These are phyloP conservation scores for Dillenia turbinata DNA, from an alignment of 164 flowering plant genomes.

Conservation along the genomic window DNA sequence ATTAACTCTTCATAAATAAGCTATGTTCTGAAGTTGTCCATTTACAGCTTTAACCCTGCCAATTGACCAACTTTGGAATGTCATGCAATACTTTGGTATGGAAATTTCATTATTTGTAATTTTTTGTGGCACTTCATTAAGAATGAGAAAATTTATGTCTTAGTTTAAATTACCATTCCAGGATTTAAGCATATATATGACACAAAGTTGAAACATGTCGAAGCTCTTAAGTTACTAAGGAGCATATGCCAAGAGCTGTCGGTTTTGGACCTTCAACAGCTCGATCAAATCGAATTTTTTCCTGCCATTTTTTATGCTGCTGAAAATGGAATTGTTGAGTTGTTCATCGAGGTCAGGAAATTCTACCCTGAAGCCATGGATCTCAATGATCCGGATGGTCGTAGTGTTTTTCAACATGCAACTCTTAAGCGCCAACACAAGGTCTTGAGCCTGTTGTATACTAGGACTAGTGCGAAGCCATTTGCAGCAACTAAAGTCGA, in stretches of 20 bases:
- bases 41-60: too few relatives aligned
- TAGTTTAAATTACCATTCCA: conserved; percentile 1
- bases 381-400: not conserved
- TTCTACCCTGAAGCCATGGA: conserved; percentile 1
- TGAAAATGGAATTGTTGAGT: conserved; percentile 9
- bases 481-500: conserved; percentile 5
- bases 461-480: not conserved
- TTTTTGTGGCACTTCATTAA: too few relatives aligned
- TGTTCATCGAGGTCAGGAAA: conserved; percentile 6
- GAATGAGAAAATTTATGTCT: not conserved
- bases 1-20: too few relatives aligned
- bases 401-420: not conserved
- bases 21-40: too few relatives aligned
- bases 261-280: not conserved
- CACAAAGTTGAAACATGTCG: conserved; percentile 6
- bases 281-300: conserved; percentile 1
- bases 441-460: conserved; percentile 11
- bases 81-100: too few relatives aligned
- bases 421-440: conserved; percentile 6
- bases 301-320: not conserved
- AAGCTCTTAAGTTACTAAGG: conserved; percentile 4
- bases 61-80: too few relatives aligned
- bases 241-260: conserved; percentile 3
- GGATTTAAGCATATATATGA: conserved; percentile 4
- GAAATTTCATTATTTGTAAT: too few relatives aligned